phyloP scores from a whole-genome alignment of 2,329 filamentous ascomycete genomes.

The Aspergillus quadrilineatus region DNA sequence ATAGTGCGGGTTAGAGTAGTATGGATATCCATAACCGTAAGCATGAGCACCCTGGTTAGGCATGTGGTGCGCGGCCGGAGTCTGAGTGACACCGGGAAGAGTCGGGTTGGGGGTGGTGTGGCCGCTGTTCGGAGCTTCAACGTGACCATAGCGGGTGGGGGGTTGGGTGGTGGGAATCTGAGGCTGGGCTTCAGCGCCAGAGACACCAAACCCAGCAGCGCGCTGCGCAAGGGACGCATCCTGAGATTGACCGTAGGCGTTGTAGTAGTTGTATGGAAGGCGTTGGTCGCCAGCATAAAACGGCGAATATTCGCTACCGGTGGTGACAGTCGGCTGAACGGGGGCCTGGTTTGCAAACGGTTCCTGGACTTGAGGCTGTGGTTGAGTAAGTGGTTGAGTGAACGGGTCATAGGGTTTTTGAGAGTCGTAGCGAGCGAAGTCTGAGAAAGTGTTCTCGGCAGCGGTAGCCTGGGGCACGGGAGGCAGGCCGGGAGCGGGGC shows the following conservation, averaged over 20 bases:
- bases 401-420: slow-evolving; percentile 90
- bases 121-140: slow-evolving; percentile 79
- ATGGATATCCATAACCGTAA: slow-evolving; percentile 61
- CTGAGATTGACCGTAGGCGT: slow-evolving; percentile 65
- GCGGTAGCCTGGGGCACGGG: slow-evolving; percentile 57
- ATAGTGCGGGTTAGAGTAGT: slow-evolving; percentile 63
- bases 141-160: slow-evolving; percentile 68
- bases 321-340: slow-evolving; percentile 55
- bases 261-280: slow-evolving; percentile 74
- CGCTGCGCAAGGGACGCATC: slow-evolving; percentile 72
- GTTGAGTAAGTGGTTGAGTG: slow-evolving; percentile 65
- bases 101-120: slow-evolving; percentile 87
- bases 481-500: slow-evolving; percentile 62
- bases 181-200: slow-evolving; percentile 59
- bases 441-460: slow-evolving; percentile 48
- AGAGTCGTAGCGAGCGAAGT: slow-evolving; percentile 55
- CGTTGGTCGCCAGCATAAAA: slow-evolving; percentile 82
- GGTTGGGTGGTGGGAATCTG: slow-evolving; percentile 66
- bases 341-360: slow-evolving; percentile 57
- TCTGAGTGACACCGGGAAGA: slow-evolving; percentile 56
- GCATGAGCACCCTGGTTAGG: slow-evolving; percentile 52
- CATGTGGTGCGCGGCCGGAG: slow-evolving; percentile 54
- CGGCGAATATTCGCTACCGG: slow-evolving; percentile 73
- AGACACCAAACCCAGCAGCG: slow-evolving; percentile 69
- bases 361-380: slow-evolving; percentile 64